These are phyloP conservation scores for Penicillium egyptiacum DNA, from an alignment of 495 filamentous ascomycete species.

Conservation along the genomic window DNA sequence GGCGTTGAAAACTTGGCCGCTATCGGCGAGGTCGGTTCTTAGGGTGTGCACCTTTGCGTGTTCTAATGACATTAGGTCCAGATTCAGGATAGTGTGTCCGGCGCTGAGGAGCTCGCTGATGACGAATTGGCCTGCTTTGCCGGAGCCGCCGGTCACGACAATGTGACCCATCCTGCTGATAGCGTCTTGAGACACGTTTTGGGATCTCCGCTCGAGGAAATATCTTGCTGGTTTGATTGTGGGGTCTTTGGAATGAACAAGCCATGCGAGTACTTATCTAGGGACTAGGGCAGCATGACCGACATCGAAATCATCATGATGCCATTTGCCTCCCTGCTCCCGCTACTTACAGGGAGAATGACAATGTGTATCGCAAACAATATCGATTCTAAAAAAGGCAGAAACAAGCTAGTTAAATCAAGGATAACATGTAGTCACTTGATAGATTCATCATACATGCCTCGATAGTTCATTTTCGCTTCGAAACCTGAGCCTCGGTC, in stretches of 20 bases:
- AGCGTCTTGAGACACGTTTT: neutral
- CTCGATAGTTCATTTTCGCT: neutral
- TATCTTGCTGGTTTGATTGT: neutral
- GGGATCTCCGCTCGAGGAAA: neutral
- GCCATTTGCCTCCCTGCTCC: conserved; percentile 21
- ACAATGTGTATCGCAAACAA: neutral
- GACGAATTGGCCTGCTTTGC: conserved; percentile 54
- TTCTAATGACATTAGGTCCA: conserved; percentile 38
- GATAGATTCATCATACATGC: neutral
- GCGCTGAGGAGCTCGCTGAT: conserved; percentile 49
- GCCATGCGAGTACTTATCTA: neutral
- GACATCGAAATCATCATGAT: conserved; percentile 26
- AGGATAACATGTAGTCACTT: neutral
- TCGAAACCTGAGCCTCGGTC: conserved; percentile 55
- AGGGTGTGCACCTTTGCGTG: conserved; percentile 44
- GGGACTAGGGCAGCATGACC: conserved; percentile 16
- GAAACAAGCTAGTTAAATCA: conserved; percentile 4
- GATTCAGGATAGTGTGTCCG: conserved; percentile 53
- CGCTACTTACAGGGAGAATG: neutral
- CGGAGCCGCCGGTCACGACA: conserved; percentile 54
- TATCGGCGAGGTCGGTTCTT: conserved; percentile 54
- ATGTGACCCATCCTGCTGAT: conserved; percentile 22
- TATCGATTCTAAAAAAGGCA: neutral
- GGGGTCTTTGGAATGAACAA: neutral
- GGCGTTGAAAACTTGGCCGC: conserved; percentile 57